Evolutionary conservation across 163 green algal genomes (phyloP), one percentile per base, ranked within the genome.

Genomic region (Scenedesmus sp.): DNA sequence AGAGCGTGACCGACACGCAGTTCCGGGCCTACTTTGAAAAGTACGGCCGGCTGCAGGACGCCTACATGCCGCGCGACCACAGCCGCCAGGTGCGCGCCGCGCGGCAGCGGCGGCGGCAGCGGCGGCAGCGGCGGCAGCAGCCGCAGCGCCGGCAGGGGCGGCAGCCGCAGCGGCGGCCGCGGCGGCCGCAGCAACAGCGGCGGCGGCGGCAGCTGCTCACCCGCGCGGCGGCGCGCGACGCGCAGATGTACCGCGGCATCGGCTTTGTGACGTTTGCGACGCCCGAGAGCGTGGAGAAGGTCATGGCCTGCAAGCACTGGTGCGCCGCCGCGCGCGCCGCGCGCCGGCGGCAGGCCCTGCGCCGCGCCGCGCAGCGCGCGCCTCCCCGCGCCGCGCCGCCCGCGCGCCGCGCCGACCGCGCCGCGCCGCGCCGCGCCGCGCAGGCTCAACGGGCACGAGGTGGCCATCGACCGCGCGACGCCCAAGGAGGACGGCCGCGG

Each of bases 21-120:
- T 96, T 98, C 76, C 74, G 91, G 4, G 64, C 81, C 29, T 95
- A 98, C 83, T 98, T 97, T 86, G 93, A 96, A 83, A 83, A 84
- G 44, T 98, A 92, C 82, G 94, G 94, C 15, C 82, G 84, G 28
- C 87, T 97, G 56, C 82, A 86, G 63, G 88, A 93, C 50, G 88
- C 87, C 6, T 93, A 93, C 84, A 92, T 91, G 85, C 88, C 88
- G 2, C 80, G 77, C 42, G 87, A 93, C 75, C 87, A 91, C 74
- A 80, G 75, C 33, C 88, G 87, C 71, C n/a, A n/a, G n/a, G n/a
- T n/a, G n/a, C n/a, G n/a, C n/a, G n/a, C n/a, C n/a, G n/a, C n/a
- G n/a, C n/a, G n/a, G n/a, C n/a, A n/a, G n/a, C n/a, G n/a, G n/a
- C n/a, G n/a, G n/a, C n/a, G n/a, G n/a, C n/a, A n/a, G n/a, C n/a